Evolutionary conservation across 257 asterid genomes (phyloP).

Genomic region (Gentiana dahurica): DNA sequence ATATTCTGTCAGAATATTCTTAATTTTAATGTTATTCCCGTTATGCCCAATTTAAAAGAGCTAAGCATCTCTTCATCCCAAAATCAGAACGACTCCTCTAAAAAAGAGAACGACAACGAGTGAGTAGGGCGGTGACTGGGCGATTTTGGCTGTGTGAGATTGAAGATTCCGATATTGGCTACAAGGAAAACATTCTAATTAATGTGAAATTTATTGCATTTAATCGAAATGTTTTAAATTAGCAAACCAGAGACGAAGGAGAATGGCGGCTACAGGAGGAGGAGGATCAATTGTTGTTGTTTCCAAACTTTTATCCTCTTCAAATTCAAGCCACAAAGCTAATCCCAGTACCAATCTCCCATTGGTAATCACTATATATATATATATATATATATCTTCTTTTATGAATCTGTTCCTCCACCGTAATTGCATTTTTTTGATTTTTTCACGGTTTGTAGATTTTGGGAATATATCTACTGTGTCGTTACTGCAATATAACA

Average conservation of each 20-base stretch:
- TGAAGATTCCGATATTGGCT: not conserved
- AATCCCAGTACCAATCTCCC: conserved; percentile 12
- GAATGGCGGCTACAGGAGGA: conserved; percentile 23
- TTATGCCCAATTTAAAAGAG: too few species aligned
- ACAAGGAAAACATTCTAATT: not conserved
- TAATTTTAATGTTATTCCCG: too few species aligned
- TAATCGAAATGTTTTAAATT: conserved; percentile 2
- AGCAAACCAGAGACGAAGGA: not conserved
- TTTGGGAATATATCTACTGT: not conserved
- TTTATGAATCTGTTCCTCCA: not conserved
- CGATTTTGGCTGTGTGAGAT: too few species aligned
- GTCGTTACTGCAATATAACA: too few species aligned
- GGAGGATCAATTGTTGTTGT: conserved; percentile 20
- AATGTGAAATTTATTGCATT: too few species aligned
- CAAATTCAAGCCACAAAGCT: conserved; percentile 13
- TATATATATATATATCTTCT: not conserved
- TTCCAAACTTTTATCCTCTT: conserved; percentile 23
- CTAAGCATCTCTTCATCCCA: too few species aligned
- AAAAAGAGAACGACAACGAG: too few species aligned
- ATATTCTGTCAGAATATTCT: too few species aligned
- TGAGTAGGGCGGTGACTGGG: too few species aligned
- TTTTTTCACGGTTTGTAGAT: not conserved
- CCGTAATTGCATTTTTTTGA: not conserved
- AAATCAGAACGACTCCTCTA: too few species aligned
- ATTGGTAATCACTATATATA: conserved; percentile 8